Base-by-base conservation (phyloP, 805 yeast genomes). In the Candida khao-thaluensis region DNA sequence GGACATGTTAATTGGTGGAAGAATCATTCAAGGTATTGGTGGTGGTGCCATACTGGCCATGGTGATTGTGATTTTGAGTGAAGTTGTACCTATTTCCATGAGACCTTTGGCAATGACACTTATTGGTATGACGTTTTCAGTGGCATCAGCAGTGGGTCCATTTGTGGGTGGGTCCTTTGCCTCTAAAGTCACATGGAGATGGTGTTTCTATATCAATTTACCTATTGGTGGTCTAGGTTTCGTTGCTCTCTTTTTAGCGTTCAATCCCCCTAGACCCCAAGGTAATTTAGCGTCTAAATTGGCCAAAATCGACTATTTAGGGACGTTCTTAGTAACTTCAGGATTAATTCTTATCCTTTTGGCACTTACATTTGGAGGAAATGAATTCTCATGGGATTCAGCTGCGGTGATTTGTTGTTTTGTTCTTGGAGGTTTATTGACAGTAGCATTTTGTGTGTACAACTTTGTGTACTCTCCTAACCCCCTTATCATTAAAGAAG, bases 161-260 rank as follows among this genome's bases (percentile, higher is more conserved):
- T 61, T 80, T 27, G 53, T 82, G 17, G 88, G 87, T 10, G 88
- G 88, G 21, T 81, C 79, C 0, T 74, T 83, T 41, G 70, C 85
- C 1, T 59, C 76, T 2, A 62, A 72, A 37, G 77, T 71, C 4
- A 61, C 76, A n/a, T 83, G 89, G 89, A 66, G 89, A 51, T 82
- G 89, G 87, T 78, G 86, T 50, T 84, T 82, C 54, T 84, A 77
- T 59, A 68, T 84, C 45, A 83, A 82, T 56, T 56, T 84, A 25
- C 86, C 88, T 2, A 57, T 81, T 24, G 85, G 85, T 12, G 87
- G 82, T 1, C 38, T 66, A 0, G 73, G 78, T 0, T 51, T 69
- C 14, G 51, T 54, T 0, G 46, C 68, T 6, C 53, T 77, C 12
- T 34, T 67, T 3, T 42, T 69, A 4, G 62, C 69, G 14, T 72